Conservation (phyloP, 345 rosid species). For the Cardamine occulta region DNA sequence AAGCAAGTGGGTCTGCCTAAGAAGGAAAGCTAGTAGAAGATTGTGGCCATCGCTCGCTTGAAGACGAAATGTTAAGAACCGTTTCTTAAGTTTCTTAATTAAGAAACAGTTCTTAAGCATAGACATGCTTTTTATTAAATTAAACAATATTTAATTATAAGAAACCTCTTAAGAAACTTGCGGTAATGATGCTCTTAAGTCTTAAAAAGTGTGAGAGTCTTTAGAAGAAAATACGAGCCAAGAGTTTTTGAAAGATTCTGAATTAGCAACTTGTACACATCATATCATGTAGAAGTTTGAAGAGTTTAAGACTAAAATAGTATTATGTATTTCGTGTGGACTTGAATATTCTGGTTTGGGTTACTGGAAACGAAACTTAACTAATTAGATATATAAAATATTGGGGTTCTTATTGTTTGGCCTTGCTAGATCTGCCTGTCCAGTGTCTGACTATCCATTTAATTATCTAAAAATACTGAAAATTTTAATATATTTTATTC, state of each 20-base stretch:
- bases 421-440: constrained; percentile 41
- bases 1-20: too few species aligned
- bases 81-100: too few species aligned
- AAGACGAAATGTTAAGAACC: too few species aligned
- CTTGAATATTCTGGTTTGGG: constrained; percentile 40
- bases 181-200: too few species aligned
- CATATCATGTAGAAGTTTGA: constrained; percentile 31
- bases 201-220: not conserved
- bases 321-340: constrained; percentile 37
- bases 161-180: too few species aligned
- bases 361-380: constrained; percentile 29
- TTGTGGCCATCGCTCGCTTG: too few species aligned
- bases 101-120: too few species aligned
- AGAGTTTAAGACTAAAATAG: constrained; percentile 23
- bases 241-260: not conserved
- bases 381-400: not conserved
- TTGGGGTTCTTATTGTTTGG: constrained; percentile 26
- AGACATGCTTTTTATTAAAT: too few species aligned
- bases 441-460: constrained; percentile 17
- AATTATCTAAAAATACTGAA: not conserved
- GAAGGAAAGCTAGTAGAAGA: too few species aligned
- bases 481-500: not conserved
- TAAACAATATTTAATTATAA: too few species aligned
- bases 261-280: constrained; percentile 38
- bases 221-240: constrained; percentile 1